Percentiles rank a stretch among this genome's conserved stretches.
These are phyloP conservation scores for Aspergillus carbonarius DNA, from an alignment of 2,329 filamentous ascomycete genomes.

Conservation along the genomic window DNA sequence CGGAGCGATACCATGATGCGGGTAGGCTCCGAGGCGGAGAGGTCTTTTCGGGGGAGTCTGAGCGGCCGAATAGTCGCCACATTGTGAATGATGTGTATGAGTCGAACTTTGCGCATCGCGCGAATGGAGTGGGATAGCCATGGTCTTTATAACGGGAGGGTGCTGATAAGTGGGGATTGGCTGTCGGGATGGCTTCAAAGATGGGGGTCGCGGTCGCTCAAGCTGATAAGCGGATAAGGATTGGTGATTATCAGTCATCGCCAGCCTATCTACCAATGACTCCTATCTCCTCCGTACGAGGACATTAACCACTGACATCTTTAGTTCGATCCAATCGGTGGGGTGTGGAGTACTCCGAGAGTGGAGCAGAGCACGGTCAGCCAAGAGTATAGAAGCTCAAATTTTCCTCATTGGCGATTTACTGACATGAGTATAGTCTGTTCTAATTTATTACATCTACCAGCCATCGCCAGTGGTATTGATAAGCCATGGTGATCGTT, in stretches of 20 bases:
- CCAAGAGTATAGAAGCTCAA: no score
- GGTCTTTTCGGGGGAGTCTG: background rate
- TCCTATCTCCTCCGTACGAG: background rate
- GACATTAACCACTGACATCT: no score
- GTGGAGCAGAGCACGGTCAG: no score
- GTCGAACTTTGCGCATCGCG: background rate
- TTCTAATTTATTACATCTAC: background rate
- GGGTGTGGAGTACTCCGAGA: no score
- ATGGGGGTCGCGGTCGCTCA: background rate
- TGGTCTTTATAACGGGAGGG: background rate
- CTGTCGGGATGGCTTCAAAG: background rate
- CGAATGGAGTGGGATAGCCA: background rate
- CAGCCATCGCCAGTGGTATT: background rate
- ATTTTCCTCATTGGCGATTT: no score
- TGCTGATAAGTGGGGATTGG: background rate
- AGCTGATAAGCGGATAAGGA: background rate
- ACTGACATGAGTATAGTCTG: background rate
- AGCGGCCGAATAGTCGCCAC: slow-evolving; percentile 8
- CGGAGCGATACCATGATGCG: slow-evolving; percentile 28
- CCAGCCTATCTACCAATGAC: background rate
- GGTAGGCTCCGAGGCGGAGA: slow-evolving; percentile 18
- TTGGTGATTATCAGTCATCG: background rate
- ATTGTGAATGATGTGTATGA: background rate
- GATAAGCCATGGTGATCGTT: background rate
- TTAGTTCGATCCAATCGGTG: no score